These are phyloP conservation scores for Orbilia blumenaviensis DNA, from an alignment of 2,329 filamentous ascomycete genomes.

Conservation along the genomic window DNA sequence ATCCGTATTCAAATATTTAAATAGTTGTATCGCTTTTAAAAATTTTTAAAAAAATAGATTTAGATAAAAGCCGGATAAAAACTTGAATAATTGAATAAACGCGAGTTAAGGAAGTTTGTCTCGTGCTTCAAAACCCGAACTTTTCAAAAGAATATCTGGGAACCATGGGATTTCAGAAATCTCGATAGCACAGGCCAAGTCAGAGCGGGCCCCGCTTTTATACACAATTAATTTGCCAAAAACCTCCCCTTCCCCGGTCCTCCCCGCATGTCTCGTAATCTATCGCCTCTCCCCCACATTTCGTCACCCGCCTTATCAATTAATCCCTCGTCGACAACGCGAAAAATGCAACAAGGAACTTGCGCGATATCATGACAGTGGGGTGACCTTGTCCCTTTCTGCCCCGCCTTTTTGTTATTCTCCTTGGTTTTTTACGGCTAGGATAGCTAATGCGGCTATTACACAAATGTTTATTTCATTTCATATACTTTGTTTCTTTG, in stretches of 20 bases:
- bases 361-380: constrained; percentile 16
- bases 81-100: neutral
- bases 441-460: constrained; percentile 6
- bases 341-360: constrained; percentile 1
- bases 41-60: neutral
- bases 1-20: too few relatives aligned
- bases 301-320: constrained; percentile 4
- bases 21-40: neutral
- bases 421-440: neutral
- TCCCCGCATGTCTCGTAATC: constrained; percentile 7
- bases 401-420: too few relatives aligned
- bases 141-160: neutral
- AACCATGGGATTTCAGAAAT: neutral
- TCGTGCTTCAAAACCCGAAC: neutral
- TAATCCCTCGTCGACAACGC: constrained; percentile 15
- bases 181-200: neutral
- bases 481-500: neutral
- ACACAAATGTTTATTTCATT: neutral
- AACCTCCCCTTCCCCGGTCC: neutral
- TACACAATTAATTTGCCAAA: constrained; percentile 16
- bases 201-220: constrained; percentile 10
- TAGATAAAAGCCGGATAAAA: neutral
- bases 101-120: neutral
- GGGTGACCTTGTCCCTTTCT: neutral
- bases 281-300: neutral